phyloP scores from a whole-genome alignment of 2,329 filamentous ascomycete genomes.

The Trichoderma harzianum region DNA sequence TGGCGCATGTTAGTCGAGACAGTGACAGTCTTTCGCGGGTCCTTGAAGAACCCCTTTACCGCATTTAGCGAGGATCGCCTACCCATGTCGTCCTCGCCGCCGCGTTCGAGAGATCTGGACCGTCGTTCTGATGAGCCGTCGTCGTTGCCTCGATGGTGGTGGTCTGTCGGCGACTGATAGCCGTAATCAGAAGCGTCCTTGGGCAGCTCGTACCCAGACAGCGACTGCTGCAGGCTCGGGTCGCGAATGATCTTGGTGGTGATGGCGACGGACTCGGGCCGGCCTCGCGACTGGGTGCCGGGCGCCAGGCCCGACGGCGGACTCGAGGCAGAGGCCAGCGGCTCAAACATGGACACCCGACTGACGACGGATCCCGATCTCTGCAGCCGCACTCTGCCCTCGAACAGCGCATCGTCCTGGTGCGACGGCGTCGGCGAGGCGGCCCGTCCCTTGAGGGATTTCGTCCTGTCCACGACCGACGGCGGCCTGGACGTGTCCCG shows the following conservation, averaged over 20 bases:
- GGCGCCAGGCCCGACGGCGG: conserved; percentile 20
- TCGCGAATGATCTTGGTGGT: conserved; percentile 80
- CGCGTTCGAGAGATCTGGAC: conserved; percentile 36
- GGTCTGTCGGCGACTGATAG: conserved; percentile 56
- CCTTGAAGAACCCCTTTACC: conserved; percentile 60
- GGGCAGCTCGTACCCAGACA: conserved; percentile 39
- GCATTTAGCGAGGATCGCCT: conserved; percentile 58
- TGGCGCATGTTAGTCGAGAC: conserved; percentile 42
- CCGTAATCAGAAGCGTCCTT: conserved; percentile 44
- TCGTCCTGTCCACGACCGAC: conserved; percentile 44
- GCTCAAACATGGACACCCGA: conserved; percentile 55
- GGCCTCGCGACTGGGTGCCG: conserved; percentile 41
- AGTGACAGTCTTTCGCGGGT: conserved; percentile 51
- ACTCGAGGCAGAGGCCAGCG: conserved; percentile 19
- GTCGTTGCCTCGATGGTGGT: conserved; percentile 31
- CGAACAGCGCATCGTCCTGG: conserved; percentile 43
- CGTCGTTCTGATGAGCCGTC: conserved; percentile 35
- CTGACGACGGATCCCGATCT: conserved; percentile 54
- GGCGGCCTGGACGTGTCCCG: conserved; percentile 45
- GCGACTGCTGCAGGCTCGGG: conserved; percentile 36
- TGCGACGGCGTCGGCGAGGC: conserved; percentile 40
- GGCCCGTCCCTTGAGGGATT: conserved; percentile 33
- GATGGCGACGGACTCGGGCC: conserved; percentile 79
- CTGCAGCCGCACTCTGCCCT: conserved; percentile 36
- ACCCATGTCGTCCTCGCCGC: conserved; percentile 36